These are phyloP conservation scores for Talaromyces rugulosus DNA, from an alignment of 2,329 filamentous ascomycete species.

Conservation along the genomic window DNA sequence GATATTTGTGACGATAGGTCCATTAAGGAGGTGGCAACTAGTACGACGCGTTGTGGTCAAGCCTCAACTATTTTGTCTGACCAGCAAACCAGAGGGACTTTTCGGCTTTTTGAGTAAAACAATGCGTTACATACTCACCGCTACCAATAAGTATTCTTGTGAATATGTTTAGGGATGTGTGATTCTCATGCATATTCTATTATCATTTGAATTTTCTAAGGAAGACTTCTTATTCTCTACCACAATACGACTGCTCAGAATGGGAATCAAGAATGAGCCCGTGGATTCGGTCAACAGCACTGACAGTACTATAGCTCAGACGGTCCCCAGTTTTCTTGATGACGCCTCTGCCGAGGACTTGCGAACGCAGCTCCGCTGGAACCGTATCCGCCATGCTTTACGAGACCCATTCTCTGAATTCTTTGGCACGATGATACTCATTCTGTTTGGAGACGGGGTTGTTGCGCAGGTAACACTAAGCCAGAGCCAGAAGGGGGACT, in stretches of 20 bases:
- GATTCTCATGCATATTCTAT: background rate
- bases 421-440: slow-evolving; percentile 62
- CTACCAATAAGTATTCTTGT: background rate
- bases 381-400: slow-evolving; percentile 46
- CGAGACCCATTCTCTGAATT: slow-evolving; percentile 64
- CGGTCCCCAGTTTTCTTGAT: background rate
- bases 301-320: background rate
- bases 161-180: background rate
- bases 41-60: background rate
- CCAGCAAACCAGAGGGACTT: background rate
- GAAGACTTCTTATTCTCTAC: background rate
- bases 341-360: background rate
- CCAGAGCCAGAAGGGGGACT: slow-evolving; percentile 38
- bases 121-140: background rate
- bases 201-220: background rate
- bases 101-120: background rate
- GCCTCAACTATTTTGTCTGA: background rate
- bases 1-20: background rate
- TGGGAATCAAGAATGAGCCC: background rate
- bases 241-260: background rate
- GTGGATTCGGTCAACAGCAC: background rate
- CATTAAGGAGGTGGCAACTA: background rate
- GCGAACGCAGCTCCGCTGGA: slow-evolving; percentile 45
- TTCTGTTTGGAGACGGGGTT: slow-evolving; percentile 67
- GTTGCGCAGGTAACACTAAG: slow-evolving; percentile 66